Conservation (phyloP, 1,139 yeast species). For the Yamadazyma atmosphaerica region DNA sequence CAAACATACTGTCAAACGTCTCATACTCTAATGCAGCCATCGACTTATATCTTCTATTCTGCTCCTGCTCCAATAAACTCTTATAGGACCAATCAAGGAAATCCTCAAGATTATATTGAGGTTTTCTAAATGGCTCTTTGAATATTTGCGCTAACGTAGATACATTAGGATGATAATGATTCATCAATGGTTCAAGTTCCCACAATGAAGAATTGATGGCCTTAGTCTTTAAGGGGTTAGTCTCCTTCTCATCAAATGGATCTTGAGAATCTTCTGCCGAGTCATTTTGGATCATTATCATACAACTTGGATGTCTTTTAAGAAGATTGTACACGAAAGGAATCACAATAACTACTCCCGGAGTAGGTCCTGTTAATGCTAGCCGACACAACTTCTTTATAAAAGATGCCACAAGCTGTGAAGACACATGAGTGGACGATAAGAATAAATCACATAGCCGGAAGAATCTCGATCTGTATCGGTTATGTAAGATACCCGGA, state of each 20-base stretch:
- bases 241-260: conserved; percentile 63
- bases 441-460: conserved; percentile 84
- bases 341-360: conserved; percentile 81
- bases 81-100: conserved; percentile 89
- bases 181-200: conserved; percentile 81
- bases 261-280: conserved; percentile 45
- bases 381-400: conserved; percentile 79
- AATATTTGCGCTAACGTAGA: conserved; percentile 88
- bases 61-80: conserved; percentile 73
- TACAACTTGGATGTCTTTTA: conserved; percentile 91
- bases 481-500: conserved; percentile 71
- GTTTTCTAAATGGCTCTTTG: conserved; percentile 86
- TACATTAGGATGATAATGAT: conserved; percentile 95
- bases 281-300: conserved; percentile 75
- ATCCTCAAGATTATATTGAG: conserved; percentile 86
- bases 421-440: conserved; percentile 85
- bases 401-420: conserved; percentile 82
- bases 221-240: conserved; percentile 73
- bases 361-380: conserved; percentile 78
- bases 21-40: conserved; percentile 84
- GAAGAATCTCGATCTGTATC: conserved; percentile 84
- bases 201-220: conserved; percentile 88
- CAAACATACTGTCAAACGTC: conserved; percentile 45
- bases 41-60: conserved; percentile 63
- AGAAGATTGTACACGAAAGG: conserved; percentile 91